Evolutionary conservation across 2,329 filamentous ascomycete species (phyloP).

Genomic region (Colletotrichum sp.): DNA sequence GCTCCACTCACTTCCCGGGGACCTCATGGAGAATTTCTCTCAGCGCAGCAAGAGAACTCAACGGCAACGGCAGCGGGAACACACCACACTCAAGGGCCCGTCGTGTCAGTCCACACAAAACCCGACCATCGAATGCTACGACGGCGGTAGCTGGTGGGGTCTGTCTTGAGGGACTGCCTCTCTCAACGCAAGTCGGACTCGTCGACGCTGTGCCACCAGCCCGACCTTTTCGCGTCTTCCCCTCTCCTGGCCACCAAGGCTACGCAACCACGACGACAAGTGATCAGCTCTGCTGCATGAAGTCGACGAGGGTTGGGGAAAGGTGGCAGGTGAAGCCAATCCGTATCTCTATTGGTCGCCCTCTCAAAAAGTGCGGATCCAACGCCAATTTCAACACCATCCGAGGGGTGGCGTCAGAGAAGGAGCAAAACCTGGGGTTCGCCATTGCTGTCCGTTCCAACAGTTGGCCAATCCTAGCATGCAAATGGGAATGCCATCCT

Average conservation of each 20-base stretch:
- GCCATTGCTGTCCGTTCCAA: background rate
- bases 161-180: background rate
- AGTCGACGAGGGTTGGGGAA: slow-evolving; percentile 7
- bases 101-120: background rate
- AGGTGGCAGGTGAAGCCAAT: background rate
- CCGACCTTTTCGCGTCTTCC: background rate
- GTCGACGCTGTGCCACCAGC: background rate
- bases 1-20: background rate
- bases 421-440: slow-evolving; percentile 2
- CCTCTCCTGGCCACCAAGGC: background rate
- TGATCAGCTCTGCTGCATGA: slow-evolving; percentile 2
- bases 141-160: background rate
- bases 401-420: slow-evolving; percentile 12
- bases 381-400: slow-evolving; percentile 3
- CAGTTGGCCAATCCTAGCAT: background rate
- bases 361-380: background rate
- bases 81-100: background rate
- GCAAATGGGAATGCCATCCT: background rate
- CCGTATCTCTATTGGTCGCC: background rate
- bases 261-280: slow-evolving; percentile 2
- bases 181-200: background rate
- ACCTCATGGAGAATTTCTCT: background rate
- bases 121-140: slow-evolving; percentile 12
- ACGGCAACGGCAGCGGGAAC: background rate
- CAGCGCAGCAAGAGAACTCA: background rate